Conservation (phyloP, 306 rosid species). For the Adenanthera pavonina region DNA sequence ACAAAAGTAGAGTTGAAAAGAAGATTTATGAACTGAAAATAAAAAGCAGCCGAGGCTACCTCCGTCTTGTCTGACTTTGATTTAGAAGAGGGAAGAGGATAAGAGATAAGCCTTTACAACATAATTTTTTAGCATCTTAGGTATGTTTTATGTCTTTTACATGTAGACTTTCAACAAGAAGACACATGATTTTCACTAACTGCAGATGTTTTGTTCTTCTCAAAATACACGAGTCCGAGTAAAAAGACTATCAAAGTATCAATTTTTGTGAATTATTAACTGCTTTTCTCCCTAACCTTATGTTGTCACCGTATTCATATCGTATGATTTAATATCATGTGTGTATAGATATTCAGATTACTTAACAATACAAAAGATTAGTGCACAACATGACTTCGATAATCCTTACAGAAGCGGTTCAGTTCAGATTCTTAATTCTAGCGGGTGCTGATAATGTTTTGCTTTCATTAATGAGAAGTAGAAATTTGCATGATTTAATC, state of each 20-base stretch:
- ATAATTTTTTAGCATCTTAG: background rate
- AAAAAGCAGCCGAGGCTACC: background rate
- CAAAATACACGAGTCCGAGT: background rate
- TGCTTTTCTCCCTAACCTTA: background rate
- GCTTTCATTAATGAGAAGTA: background rate
- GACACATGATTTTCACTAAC: background rate
- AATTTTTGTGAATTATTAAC: background rate
- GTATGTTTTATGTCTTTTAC: background rate
- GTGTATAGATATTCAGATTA: background rate
- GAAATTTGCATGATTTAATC: background rate
- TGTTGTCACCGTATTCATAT: background rate
- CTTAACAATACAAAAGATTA: background rate
- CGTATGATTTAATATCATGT: background rate
- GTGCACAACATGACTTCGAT: background rate
- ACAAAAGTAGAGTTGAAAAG: background rate
- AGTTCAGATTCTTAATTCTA: background rate
- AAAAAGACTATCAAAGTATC: background rate
- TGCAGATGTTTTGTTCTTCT: background rate
- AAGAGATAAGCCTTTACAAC: background rate
- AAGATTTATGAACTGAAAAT: background rate
- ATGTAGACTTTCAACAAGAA: background rate
- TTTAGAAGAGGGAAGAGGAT: constrained; percentile 13
- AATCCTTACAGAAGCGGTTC: background rate
- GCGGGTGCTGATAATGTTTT: background rate
- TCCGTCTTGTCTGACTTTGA: constrained; percentile 4